Conservation (phyloP, 176 grass and related monocot genomes). For the Poa annua region DNA sequence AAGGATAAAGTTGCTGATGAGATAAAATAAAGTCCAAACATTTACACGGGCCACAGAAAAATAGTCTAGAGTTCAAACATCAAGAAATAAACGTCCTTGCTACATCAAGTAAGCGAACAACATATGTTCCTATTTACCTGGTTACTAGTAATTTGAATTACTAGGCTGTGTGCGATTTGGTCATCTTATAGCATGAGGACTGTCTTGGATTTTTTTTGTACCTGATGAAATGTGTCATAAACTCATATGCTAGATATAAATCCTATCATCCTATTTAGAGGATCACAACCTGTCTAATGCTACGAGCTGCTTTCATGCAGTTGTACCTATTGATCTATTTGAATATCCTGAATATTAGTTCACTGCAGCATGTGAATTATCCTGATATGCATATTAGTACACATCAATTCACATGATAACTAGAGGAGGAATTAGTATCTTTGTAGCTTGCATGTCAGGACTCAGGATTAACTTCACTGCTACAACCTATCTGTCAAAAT, state of each 20-base stretch:
- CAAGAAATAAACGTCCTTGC: not conserved
- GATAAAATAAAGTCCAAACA: not conserved
- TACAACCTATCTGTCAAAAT: not conserved
- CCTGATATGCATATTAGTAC: not conserved
- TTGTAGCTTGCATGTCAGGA: not conserved
- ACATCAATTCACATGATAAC: not conserved
- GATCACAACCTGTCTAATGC: not conserved
- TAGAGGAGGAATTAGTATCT: not conserved
- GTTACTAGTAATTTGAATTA: not conserved
- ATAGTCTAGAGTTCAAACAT: not conserved
- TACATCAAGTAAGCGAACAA: not conserved
- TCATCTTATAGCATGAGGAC: not conserved
- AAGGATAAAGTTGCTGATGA: not conserved
- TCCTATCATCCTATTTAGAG: not conserved
- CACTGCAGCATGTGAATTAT: slow-evolving; percentile 3
- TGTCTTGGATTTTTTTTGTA: not conserved
- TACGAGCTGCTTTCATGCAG: slow-evolving; percentile 1
- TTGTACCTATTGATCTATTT: not conserved
- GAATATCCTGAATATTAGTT: slow-evolving; percentile 8
- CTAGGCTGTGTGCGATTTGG: not conserved
- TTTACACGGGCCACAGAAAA: not conserved
- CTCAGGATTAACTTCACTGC: not conserved
- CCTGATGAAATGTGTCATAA: not conserved
- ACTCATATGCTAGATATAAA: not conserved
- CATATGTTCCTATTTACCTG: not conserved